Evolutionary conservation across 192 early-diverging fungal genomes (phyloP).

Genomic region (Entomortierella chlamydospora): DNA sequence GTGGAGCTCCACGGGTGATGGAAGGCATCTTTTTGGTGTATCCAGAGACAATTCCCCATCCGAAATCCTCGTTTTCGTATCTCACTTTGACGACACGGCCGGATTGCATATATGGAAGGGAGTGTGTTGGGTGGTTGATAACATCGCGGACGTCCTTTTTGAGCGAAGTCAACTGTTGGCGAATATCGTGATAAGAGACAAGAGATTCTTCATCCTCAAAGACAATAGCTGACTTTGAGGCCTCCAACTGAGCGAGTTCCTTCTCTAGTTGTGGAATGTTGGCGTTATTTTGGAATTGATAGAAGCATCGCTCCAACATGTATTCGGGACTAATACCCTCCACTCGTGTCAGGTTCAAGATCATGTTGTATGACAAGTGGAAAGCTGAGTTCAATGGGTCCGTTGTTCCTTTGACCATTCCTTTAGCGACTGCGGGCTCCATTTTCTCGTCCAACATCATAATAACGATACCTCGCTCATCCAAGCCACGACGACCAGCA

Average conservation of each 20-base stretch:
- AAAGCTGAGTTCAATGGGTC: slow-evolving; percentile 94
- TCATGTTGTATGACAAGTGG: slow-evolving; percentile 97
- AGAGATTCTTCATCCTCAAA: slow-evolving; percentile 81
- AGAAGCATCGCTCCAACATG: slow-evolving; percentile 92
- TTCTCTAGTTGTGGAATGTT: slow-evolving; percentile 81
- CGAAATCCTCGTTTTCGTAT: slow-evolving; percentile 80
- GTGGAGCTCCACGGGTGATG: slow-evolving; percentile 26
- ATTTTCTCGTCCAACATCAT: slow-evolving; percentile 97
- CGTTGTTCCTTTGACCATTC: slow-evolving; percentile 88
- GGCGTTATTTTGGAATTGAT: slow-evolving; percentile 91
- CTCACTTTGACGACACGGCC: slow-evolving; percentile 82
- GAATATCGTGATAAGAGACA: slow-evolving; percentile 80
- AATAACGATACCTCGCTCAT: slow-evolving; percentile 97
- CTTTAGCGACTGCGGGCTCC: slow-evolving; percentile 90
- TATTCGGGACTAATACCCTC: slow-evolving; percentile 94
- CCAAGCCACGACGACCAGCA: slow-evolving; percentile 95
- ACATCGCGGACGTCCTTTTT: slow-evolving; percentile 77
- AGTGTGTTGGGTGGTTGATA: slow-evolving; percentile 83
- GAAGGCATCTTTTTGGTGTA: slow-evolving; percentile 47
- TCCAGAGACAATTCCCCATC: slow-evolving; percentile 89
- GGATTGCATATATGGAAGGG: slow-evolving; percentile 86
- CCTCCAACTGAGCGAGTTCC: slow-evolving; percentile 69
- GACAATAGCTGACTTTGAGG: slow-evolving; percentile 59
- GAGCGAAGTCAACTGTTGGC: slow-evolving; percentile 74
- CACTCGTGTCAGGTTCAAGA: slow-evolving; percentile 93